Evolutionary conservation across 2,329 filamentous ascomycete genomes (phyloP).

Genomic region (Hypoxylon sp.): DNA sequence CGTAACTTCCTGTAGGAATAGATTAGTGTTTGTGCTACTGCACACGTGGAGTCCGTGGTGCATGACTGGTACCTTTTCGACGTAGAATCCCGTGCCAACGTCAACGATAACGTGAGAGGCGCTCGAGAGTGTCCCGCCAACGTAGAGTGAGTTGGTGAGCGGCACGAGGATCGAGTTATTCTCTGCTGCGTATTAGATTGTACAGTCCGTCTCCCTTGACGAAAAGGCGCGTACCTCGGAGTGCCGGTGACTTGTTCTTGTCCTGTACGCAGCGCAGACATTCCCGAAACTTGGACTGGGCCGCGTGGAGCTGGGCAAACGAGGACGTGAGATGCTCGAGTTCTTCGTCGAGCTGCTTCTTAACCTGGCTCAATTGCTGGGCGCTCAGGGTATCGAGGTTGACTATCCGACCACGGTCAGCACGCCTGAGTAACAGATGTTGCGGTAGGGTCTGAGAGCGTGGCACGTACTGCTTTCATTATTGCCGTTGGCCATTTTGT

Average conservation of each 20-base stretch:
- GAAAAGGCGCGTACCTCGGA: slow-evolving; percentile 38
- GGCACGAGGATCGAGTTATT: slow-evolving; percentile 81
- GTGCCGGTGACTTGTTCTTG: slow-evolving; percentile 54
- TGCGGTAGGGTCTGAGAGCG: background rate
- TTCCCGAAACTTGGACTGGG: slow-evolving; percentile 90
- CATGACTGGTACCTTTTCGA: slow-evolving; percentile 77
- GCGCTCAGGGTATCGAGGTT: slow-evolving; percentile 78
- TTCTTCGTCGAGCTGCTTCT: slow-evolving; percentile 95
- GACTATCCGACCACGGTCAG: slow-evolving; percentile 50
- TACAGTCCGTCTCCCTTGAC: background rate
- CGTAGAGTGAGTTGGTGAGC: slow-evolving; percentile 92
- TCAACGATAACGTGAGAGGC: slow-evolving; percentile 69
- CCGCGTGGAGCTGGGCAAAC: slow-evolving; percentile 86
- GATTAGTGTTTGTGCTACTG: slow-evolving; percentile 17
- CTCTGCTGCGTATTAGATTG: slow-evolving; percentile 36
- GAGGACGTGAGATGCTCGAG: slow-evolving; percentile 92
- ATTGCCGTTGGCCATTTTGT: slow-evolving; percentile 20
- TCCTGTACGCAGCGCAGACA: slow-evolving; percentile 80
- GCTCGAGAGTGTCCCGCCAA: slow-evolving; percentile 80
- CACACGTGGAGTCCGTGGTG: background rate
- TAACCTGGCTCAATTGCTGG: slow-evolving; percentile 87
- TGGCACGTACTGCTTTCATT: slow-evolving; percentile 23
- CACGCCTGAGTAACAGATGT: background rate
- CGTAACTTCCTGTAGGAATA: slow-evolving; percentile 56
- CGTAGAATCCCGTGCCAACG: slow-evolving; percentile 44